Evolutionary conservation across 306 rosid genomes (phyloP).

Genomic region (Vachellia collinsii): DNA sequence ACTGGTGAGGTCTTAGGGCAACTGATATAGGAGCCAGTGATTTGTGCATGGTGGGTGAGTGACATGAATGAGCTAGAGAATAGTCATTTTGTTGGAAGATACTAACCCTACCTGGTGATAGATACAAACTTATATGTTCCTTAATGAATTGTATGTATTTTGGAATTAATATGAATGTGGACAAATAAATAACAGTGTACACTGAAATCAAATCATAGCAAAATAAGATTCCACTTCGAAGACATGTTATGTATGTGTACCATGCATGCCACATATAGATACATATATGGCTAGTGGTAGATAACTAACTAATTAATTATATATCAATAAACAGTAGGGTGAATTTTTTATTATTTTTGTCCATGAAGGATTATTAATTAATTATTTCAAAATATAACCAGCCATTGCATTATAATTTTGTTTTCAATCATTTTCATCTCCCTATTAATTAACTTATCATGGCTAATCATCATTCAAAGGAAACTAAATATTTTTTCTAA

Average conservation of each 20-base stretch:
- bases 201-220: constrained; percentile 12
- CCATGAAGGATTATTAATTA: neutral
- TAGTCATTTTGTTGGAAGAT: constrained; percentile 32
- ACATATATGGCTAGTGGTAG: neutral
- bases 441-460: too few relatives aligned
- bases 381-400: neutral
- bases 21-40: constrained; percentile 33
- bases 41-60: constrained; percentile 72
- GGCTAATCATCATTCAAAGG: too few relatives aligned
- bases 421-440: neutral
- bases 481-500: too few relatives aligned
- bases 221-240: neutral
- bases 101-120: constrained; percentile 14
- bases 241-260: neutral
- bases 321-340: neutral
- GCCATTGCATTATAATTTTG: neutral
- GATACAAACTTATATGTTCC: constrained; percentile 17
- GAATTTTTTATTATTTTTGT: neutral
- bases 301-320: neutral
- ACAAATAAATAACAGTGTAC: neutral
- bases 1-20: constrained; percentile 17
- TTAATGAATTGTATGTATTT: constrained; percentile 18
- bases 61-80: constrained; percentile 50
- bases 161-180: neutral
- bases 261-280: neutral